phyloP scores from a whole-genome alignment of 2,329 filamentous ascomycete genomes.

The Nemania abortiva region DNA sequence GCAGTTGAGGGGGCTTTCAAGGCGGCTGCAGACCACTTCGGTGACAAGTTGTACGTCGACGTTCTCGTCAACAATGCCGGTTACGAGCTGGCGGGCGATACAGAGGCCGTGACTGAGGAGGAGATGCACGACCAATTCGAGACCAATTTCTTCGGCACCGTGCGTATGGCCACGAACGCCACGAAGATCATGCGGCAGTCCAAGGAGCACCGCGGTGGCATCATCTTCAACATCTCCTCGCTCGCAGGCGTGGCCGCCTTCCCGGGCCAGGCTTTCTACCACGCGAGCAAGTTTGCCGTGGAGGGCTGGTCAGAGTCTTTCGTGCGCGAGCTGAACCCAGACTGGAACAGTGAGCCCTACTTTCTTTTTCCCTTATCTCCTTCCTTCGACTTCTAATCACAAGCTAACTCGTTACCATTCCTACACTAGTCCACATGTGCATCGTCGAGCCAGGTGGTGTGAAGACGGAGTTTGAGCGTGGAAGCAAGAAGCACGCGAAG shows the following conservation, averaged over 20 bases:
- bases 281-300: conserved; percentile 36
- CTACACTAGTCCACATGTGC: conserved; percentile 32
- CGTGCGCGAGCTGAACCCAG: conserved; percentile 34
- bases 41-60: conserved; percentile 27
- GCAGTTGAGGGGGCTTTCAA: conserved; percentile 31
- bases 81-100: conserved; percentile 36
- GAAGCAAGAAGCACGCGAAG: conserved; percentile 34
- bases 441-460: conserved; percentile 36
- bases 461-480: conserved; percentile 36
- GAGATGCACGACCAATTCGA: conserved; percentile 36
- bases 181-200: conserved; percentile 26
- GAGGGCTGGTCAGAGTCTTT: conserved; percentile 39
- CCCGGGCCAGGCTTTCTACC: conserved; percentile 35
- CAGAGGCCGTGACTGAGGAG: conserved; percentile 30
- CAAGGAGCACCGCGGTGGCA: conserved; percentile 23
- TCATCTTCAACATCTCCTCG: conserved; percentile 39
- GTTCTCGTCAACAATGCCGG: conserved; percentile 38
- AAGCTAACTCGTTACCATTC: neutral
- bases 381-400: neutral
- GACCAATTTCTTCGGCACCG: conserved; percentile 37
- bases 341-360: conserved; percentile 38
- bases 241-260: conserved; percentile 36
- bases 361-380: neutral
- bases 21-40: conserved; percentile 27
- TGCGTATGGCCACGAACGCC: conserved; percentile 31